These are phyloP conservation scores for Drechslerella stenobrocha DNA, from an alignment of 2,329 filamentous ascomycete genomes.

Conservation along the genomic window DNA sequence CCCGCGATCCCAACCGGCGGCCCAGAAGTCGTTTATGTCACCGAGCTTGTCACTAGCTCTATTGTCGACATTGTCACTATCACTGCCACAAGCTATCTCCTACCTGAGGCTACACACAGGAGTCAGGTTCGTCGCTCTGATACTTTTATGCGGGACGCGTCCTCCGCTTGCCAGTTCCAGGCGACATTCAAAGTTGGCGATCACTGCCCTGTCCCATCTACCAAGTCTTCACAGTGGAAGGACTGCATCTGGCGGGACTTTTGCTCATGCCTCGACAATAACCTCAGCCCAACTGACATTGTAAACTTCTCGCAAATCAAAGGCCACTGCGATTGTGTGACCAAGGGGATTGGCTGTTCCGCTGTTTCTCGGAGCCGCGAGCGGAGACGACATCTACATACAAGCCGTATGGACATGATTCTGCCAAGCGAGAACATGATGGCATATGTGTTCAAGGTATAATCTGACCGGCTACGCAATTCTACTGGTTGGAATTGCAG, in stretches of 20 bases:
- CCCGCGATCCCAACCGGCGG: background rate
- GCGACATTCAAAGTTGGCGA: constrained; percentile 23
- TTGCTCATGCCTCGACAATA: constrained; percentile 32
- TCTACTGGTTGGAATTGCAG: constrained; percentile 3
- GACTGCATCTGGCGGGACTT: constrained; percentile 41
- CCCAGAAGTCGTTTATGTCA: constrained; percentile 22
- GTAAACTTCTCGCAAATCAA: constrained; percentile 38
- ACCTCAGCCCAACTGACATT: constrained; percentile 30
- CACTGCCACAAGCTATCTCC: constrained; percentile 18
- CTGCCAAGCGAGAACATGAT: constrained; percentile 14
- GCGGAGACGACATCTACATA: constrained; percentile 13
- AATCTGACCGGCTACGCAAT: too few relatives aligned
- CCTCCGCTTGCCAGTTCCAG: constrained; percentile 17
- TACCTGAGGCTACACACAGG: background rate
- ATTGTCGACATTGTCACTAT: constrained; percentile 19
- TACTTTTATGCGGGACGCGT: constrained; percentile 1
- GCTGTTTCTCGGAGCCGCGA: constrained; percentile 6
- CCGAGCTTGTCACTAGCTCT: constrained; percentile 12
- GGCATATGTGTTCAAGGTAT: constrained; percentile 1
- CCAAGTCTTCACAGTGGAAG: constrained; percentile 27
- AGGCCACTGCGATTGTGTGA: constrained; percentile 43
- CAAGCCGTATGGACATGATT: constrained; percentile 15
- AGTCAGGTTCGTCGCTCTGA: background rate
- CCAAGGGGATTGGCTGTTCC: constrained; percentile 21
- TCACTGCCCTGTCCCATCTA: constrained; percentile 17